These are phyloP conservation scores for Aspergillus uvarum DNA, from an alignment of 2,329 filamentous ascomycete genomes.

Conservation along the genomic window DNA sequence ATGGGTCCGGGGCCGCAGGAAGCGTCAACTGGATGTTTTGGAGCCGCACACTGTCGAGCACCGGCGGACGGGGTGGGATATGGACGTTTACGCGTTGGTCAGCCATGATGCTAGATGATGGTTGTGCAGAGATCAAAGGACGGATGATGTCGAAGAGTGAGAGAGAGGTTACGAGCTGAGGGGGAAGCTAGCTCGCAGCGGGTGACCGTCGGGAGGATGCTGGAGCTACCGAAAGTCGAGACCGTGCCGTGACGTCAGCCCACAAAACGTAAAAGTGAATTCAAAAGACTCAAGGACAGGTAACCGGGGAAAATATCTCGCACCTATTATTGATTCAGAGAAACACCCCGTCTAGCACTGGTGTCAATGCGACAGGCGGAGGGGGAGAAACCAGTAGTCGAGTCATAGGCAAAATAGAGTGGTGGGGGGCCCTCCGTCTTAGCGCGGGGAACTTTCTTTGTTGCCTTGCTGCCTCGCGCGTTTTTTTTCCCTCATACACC, in stretches of 20 bases:
- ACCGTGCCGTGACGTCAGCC: slow-evolving; percentile 4
- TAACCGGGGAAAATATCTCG: neutral
- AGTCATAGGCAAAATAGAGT: neutral
- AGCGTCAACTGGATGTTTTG: slow-evolving; percentile 46
- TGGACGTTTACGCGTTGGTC: slow-evolving; percentile 29
- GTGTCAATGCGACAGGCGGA: neutral
- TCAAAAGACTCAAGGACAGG: neutral
- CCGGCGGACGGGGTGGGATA: slow-evolving; percentile 32
- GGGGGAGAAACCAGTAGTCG: neutral
- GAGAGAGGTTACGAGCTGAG: neutral
- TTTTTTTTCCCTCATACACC: too few relatives aligned
- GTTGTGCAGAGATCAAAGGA: neutral
- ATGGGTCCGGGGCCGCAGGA: slow-evolving; percentile 46
- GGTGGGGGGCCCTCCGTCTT: neutral
- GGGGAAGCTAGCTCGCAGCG: neutral
- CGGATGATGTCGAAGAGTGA: neutral
- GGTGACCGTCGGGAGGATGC: slow-evolving; percentile 1
- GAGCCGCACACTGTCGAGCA: slow-evolving; percentile 42
- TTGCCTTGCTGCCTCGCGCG: neutral
- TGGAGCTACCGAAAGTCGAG: slow-evolving; percentile 1
- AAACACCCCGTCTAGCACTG: neutral
- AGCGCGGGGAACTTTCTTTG: neutral
- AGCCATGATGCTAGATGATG: slow-evolving; percentile 21
- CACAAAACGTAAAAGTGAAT: neutral
- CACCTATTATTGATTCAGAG: neutral